Conservation (phyloP, 2,329 filamentous ascomycete genomes). For the Lachnellula cervina region DNA sequence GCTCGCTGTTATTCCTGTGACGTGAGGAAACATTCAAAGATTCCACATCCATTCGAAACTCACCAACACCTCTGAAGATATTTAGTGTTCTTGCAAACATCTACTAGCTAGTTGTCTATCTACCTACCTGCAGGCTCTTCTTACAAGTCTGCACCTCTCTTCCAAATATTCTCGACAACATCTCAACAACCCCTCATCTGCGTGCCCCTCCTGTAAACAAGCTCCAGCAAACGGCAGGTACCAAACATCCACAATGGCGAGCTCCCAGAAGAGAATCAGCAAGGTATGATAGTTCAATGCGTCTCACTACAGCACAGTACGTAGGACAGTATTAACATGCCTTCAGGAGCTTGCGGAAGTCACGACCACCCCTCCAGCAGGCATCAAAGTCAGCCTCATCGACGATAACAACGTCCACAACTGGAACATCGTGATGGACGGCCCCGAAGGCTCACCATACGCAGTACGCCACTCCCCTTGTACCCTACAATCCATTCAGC, state of each 20-base stretch:
- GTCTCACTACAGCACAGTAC: neutral
- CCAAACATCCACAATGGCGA: slow-evolving; percentile 19
- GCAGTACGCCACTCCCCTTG: slow-evolving; percentile 43
- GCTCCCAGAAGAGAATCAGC: slow-evolving; percentile 26
- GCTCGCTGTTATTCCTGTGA: neutral
- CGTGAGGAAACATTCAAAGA: neutral
- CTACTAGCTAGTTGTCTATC: neutral
- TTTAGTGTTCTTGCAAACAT: neutral
- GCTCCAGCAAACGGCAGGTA: neutral
- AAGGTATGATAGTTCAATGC: slow-evolving; percentile 15
- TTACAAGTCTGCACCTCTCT: neutral
- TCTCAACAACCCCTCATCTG: neutral
- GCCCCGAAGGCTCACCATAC: slow-evolving; percentile 60
- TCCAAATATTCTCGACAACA: neutral
- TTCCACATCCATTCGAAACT: too few species aligned
- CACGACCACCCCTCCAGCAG: slow-evolving; percentile 48
- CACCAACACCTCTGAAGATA: neutral
- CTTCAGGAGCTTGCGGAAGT: slow-evolving; percentile 57
- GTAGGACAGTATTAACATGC: neutral
- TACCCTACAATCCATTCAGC: neutral
- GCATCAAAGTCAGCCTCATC: slow-evolving; percentile 51
- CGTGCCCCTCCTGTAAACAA: slow-evolving; percentile 3
- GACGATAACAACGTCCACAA: slow-evolving; percentile 62
- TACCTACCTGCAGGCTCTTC: neutral
- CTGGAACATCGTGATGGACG: slow-evolving; percentile 64